Conservation (phyloP, 257 asterid genomes). For the Galeopsis tetrahit region DNA sequence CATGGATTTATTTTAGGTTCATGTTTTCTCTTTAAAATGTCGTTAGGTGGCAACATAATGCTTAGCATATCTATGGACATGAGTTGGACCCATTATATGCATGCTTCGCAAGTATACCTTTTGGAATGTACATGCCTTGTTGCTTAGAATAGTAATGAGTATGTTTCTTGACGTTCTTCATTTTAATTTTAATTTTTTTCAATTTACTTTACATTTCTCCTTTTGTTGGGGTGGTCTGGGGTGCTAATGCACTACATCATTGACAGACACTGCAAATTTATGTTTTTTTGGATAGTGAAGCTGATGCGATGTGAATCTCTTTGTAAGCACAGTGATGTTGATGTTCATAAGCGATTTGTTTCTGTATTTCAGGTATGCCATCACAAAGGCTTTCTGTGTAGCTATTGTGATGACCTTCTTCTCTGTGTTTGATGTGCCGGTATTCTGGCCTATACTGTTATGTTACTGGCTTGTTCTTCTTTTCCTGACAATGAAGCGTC, state of each 20-base stretch:
- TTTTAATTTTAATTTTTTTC: neutral
- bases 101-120: neutral
- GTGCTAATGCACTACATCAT: neutral
- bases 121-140: neutral
- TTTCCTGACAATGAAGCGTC: conserved; percentile 90
- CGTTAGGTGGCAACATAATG: neutral
- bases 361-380: conserved; percentile 73
- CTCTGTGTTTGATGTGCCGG: conserved; percentile 89
- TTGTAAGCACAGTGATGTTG: conserved; percentile 2
- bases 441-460: conserved; percentile 89
- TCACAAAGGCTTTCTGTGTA: conserved; percentile 83
- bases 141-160: neutral
- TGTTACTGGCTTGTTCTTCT: conserved; percentile 90
- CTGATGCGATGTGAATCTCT: neutral
- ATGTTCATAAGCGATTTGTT: conserved; percentile 21
- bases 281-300: conserved; percentile 5
- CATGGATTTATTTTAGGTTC: neutral
- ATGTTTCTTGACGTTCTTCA: conserved; percentile 5
- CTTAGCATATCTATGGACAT: neutral
- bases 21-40: conserved; percentile 3
- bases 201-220: neutral
- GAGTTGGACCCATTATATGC: neutral
- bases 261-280: neutral
- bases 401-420: conserved; percentile 88
- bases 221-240: neutral